phyloP scores from a whole-genome alignment of 2,329 filamentous ascomycete genomes.

The Colletotrichum aenigma region DNA sequence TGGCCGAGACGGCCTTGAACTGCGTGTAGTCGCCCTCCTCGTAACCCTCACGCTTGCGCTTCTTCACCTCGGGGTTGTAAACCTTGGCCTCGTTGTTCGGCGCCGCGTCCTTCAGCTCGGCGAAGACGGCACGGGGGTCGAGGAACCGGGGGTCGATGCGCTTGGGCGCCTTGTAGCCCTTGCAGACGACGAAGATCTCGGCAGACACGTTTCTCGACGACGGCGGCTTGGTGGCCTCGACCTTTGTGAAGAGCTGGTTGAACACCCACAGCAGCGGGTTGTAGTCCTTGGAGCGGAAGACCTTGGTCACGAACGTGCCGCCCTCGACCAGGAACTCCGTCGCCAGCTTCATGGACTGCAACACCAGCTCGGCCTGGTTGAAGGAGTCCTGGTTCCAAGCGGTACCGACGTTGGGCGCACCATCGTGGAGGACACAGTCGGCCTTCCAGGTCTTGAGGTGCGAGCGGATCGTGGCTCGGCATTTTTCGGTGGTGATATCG shows the following conservation, averaged over 20 bases:
- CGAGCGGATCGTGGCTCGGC: conserved; percentile 83
- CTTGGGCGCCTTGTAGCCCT: conserved; percentile 94
- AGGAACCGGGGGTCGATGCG: conserved; percentile 90
- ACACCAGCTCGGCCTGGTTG: conserved; percentile 90
- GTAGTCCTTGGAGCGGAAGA: conserved; percentile 97
- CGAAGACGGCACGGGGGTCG: conserved; percentile 88
- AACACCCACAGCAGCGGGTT: conserved; percentile 96
- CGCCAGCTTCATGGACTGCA: conserved; percentile 90
- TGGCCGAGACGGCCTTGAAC: conserved; percentile 86
- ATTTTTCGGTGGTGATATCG: conserved; percentile 98
- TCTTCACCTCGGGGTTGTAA: conserved; percentile 97
- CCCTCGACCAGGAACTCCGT: conserved; percentile 91
- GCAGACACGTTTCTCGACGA: conserved; percentile 95
- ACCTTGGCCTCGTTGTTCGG: conserved; percentile 98
- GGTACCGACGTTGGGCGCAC: conserved; percentile 96
- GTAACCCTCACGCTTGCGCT: conserved; percentile 96
- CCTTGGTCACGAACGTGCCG: conserved; percentile 95
- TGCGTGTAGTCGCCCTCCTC: conserved; percentile 95
- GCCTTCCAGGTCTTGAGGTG: conserved; percentile 97
- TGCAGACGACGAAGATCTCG: conserved; percentile 98
- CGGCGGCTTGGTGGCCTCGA: conserved; percentile 96
- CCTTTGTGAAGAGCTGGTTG: conserved; percentile 93
- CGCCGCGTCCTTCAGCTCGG: conserved; percentile 82
- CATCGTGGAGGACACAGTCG: conserved; percentile 94
- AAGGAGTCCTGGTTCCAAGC: conserved; percentile 99